These are phyloP conservation scores for Candida hispaniensis DNA, from an alignment of 805 yeast species.

Conservation along the genomic window DNA sequence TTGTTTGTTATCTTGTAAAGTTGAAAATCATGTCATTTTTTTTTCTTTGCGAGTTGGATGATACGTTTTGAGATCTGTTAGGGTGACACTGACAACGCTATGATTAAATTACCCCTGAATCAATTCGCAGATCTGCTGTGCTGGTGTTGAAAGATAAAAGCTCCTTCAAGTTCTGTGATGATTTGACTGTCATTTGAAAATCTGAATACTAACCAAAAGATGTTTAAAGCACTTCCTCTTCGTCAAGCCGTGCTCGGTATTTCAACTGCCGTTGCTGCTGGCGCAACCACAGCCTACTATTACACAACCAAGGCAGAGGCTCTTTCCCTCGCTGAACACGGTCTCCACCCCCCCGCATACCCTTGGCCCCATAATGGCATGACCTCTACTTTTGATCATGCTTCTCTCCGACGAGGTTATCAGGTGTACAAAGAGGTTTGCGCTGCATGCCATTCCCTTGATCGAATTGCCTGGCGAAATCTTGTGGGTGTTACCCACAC, in stretches of 20 bases:
- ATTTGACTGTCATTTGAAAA: too few species aligned
- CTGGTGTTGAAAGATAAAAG: too few species aligned
- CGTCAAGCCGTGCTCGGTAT: constrained; percentile 16
- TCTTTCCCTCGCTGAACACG: constrained; percentile 98
- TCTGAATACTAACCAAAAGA: too few species aligned
- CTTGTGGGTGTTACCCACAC: constrained; percentile 95
- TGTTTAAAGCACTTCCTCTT: constrained; percentile 16
- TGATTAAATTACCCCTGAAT: too few species aligned
- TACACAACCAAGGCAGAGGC: constrained; percentile 85
- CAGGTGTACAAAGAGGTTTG: constrained; percentile 98
- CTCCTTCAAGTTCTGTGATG: too few species aligned
- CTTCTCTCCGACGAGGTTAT: constrained; percentile 95
- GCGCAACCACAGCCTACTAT: constrained; percentile 69
- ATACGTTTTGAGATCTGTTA: too few species aligned
- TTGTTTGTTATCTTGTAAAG: too few species aligned
- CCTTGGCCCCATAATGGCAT: constrained; percentile 93
- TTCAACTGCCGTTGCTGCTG: constrained; percentile 15
- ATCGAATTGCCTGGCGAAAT: constrained; percentile 97
- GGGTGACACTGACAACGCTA: too few species aligned
- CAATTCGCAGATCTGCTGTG: too few species aligned
- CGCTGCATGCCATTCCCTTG: constrained; percentile 96
- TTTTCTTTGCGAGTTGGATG: too few species aligned
- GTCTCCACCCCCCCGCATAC: constrained; percentile 88
- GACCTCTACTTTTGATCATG: constrained; percentile 79
- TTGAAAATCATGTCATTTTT: too few species aligned